phyloP scores from a whole-genome alignment of 108 stramenopile genomes.

The Cyclotella choctawhatcheeana region DNA sequence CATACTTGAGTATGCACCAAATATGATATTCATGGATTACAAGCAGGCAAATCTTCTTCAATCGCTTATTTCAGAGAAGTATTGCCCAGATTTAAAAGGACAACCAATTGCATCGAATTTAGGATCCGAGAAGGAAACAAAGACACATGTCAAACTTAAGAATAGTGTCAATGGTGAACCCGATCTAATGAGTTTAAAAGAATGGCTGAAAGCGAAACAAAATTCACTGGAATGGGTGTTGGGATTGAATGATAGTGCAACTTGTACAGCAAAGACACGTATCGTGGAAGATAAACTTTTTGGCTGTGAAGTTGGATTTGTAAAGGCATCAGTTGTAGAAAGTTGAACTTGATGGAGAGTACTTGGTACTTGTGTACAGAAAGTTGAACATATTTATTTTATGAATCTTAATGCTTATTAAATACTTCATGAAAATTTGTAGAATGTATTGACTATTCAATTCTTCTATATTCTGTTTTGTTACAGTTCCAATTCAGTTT shows the following conservation, averaged over 20 bases:
- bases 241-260: slow-evolving; percentile 15
- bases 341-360: slow-evolving; percentile 3
- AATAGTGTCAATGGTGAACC: not conserved
- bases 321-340: slow-evolving; percentile 23
- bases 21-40: slow-evolving; percentile 49
- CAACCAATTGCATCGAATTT: not conserved
- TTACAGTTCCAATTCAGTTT: not conserved
- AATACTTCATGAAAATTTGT: too few relatives aligned
- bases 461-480: not conserved
- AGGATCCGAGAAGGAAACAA: slow-evolving; percentile 3
- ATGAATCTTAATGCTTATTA: too few relatives aligned
- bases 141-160: slow-evolving; percentile 6
- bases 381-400: too few relatives aligned
- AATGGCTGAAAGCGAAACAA: slow-evolving; percentile 30
- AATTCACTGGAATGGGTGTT: slow-evolving; percentile 21
- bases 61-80: slow-evolving; percentile 27
- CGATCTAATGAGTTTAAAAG: slow-evolving; percentile 7
- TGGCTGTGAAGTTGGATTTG: slow-evolving; percentile 16
- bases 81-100: slow-evolving; percentile 29
- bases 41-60: slow-evolving; percentile 23
- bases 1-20: slow-evolving; percentile 43
- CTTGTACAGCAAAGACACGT: slow-evolving; percentile 24
- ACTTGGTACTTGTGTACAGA: too few relatives aligned
- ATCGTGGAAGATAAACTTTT: slow-evolving; percentile 26
- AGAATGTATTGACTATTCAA: not conserved